Evolutionary conservation across 2,329 filamentous ascomycete genomes (phyloP).

Genomic region (Lasiodiplodia gonubiensis): DNA sequence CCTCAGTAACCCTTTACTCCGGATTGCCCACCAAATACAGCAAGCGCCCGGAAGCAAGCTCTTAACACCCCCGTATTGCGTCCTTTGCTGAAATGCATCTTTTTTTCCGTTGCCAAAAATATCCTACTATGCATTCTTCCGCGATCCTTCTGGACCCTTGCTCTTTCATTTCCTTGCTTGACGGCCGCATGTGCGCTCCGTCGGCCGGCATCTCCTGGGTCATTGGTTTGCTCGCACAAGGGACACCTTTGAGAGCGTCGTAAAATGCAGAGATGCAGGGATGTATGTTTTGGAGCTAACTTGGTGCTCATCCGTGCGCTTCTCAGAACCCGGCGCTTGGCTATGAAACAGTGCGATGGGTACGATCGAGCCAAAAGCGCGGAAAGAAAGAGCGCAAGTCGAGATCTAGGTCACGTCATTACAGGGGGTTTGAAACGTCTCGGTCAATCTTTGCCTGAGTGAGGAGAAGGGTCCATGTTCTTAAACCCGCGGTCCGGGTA

Average conservation of each 20-base stretch:
- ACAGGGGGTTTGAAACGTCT: not conserved
- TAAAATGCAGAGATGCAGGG: too few relatives aligned
- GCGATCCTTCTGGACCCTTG: not conserved
- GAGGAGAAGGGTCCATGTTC: not conserved
- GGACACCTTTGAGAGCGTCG: too few relatives aligned
- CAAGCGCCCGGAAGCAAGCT: not conserved
- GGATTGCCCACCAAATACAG: not conserved
- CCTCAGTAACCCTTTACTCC: not conserved
- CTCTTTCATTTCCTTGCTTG: not conserved
- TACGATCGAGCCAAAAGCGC: not conserved
- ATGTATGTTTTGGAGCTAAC: too few relatives aligned
- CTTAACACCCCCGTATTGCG: not conserved
- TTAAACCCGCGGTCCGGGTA: slow-evolving; percentile 7
- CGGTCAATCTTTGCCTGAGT: slow-evolving; percentile 11
- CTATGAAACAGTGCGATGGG: too few relatives aligned
- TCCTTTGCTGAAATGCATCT: not conserved
- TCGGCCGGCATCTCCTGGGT: too few relatives aligned
- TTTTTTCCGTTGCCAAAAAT: slow-evolving; percentile 4
- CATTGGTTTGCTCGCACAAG: too few relatives aligned
- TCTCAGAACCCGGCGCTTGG: too few relatives aligned
- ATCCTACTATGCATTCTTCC: not conserved
- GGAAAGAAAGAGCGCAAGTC: not conserved
- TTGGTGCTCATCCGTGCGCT: too few relatives aligned
- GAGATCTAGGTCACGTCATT: too few relatives aligned
- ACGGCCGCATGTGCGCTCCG: too few relatives aligned